Evolutionary conservation across 495 filamentous ascomycete genomes (phyloP), one percentile per base, ranked within the genome.

Genomic region (Trichodelitschia bisporula): DNA sequence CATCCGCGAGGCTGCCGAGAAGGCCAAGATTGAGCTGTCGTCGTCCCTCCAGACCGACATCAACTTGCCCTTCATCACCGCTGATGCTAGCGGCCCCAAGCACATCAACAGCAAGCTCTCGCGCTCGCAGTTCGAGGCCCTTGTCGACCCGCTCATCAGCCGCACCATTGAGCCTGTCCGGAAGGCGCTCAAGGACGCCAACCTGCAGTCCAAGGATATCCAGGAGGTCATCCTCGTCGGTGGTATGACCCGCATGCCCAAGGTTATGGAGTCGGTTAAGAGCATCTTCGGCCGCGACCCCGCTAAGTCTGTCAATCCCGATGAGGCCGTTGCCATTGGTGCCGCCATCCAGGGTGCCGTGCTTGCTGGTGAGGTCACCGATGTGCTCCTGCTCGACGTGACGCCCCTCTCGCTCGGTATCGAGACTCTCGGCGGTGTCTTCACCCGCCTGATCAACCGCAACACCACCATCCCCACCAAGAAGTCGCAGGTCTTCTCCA

Each of bases 201-300:
- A 72, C 51, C 69, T 97, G 27, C 66, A 82, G 57, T 69, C 86
- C 38, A 82, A 77, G 56, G 89, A 97, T 33, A 90, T 97, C 54
- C 80, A 97, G 59, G 86, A 97, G 48, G 78, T 97, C 44, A 95
- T 97, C 51, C 72, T 97, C 16, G 86, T 97, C 33, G 86, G 86
- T 68, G 86, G 86, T 58, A 95, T 95, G 86, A 93, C 89, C 41
- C 89, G 86, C 61, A 97, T 97, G 86, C 86, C 86, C 45, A 97
- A 93, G 72, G 86, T 97, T 44, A 71, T 71, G 38, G 83, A 95
- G 60, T 89, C 82, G 20, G 86, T 95, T 47, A 92, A 90, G 71
- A 69, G 60, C 57, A 80, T 95, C 52, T 97, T 97, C 56, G 84
- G 89, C 40, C 89, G 86, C 53, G 86, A 97, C 19, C 80, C 86